Evolutionary conservation across 2,329 filamentous ascomycete species (phyloP), one percentile per base, ranked within the genome.

Genomic region (Fusarium mexicanum): DNA sequence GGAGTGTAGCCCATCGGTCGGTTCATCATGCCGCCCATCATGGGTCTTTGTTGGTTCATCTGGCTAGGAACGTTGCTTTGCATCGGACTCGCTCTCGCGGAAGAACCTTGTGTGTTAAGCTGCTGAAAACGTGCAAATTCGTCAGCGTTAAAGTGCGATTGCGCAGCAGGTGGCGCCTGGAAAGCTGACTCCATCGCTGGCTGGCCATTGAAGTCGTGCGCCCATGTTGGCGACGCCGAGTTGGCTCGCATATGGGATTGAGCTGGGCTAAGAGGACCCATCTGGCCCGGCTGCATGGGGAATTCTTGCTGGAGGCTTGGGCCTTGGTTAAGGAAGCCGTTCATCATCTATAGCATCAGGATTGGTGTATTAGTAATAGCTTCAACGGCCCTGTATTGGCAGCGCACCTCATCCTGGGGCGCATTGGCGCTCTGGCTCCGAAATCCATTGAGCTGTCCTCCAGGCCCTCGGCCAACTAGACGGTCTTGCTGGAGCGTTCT

Each of bases 401-500:
- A 44, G 44, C 61, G 58, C 82, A 90, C 93, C 87, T 93, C 91
- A 81, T 97, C 94, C 77, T 95, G 93, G 54, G 90, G 90, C 47
- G 88, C 89, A 78, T 90, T 90, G 81, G 91, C 90, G 65, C 88
- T 88, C 76, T 89, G 88, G 81, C 90, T 95, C 73, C 94, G 90
- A 86, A 97, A 95, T 78, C 93, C 90, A 81, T 93, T 92, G 79
- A 93, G 88, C 79, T 92, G 86, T 13, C 89, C 91, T 48, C 89
- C 91, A 1, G 93, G 92, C 2, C 91, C 91, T 75, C 92, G 87
- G 72, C 94, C 94, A 69, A 94, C 91, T 71, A 98, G 87, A 68
- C 96, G 91, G 83, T 99, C 96, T 79, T 95, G 90, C 85, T 98
- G 96, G 66, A 98, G 87, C 66, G 94, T 96, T 85, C 95, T 97